Percentiles rank a stretch among this genome's conserved stretches.
phyloP scores from a whole-genome alignment of 225 moss, liverwort and hornwort species.

The Bryum argenteum region DNA sequence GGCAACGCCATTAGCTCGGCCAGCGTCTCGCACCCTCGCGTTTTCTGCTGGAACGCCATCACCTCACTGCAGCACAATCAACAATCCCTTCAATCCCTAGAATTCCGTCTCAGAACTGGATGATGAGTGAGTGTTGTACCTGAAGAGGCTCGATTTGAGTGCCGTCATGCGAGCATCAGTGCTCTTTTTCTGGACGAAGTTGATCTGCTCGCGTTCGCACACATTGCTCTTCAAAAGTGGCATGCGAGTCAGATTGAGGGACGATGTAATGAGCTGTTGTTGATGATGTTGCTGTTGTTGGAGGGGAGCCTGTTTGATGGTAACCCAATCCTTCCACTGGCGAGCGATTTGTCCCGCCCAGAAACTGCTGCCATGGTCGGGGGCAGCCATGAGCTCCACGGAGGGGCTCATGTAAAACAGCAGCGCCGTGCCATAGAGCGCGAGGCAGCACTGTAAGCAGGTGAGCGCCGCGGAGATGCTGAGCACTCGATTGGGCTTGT shows the following conservation, averaged over 20 bases:
- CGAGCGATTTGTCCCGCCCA: slow-evolving; percentile 69
- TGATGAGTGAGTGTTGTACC: slow-evolving; percentile 21
- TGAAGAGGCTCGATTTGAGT: slow-evolving; percentile 65
- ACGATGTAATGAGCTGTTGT: not conserved
- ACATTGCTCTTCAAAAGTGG: slow-evolving; percentile 44
- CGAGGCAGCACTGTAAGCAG: slow-evolving; percentile 88
- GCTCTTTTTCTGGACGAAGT: slow-evolving; percentile 84
- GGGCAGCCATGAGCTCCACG: slow-evolving; percentile 65
- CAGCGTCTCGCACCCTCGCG: slow-evolving; percentile 81
- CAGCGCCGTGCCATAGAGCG: slow-evolving; percentile 89
- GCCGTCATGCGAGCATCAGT: slow-evolving; percentile 59
- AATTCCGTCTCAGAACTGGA: not conserved
- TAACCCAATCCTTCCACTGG: slow-evolving; percentile 71
- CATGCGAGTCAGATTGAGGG: not conserved
- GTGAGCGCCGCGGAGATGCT: slow-evolving; percentile 86
- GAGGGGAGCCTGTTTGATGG: not conserved
- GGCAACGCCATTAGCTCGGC: slow-evolving; percentile 81
- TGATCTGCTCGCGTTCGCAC: slow-evolving; percentile 72
- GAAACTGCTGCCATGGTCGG: slow-evolving; percentile 47
- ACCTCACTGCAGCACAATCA: slow-evolving; percentile 40
- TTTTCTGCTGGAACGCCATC: slow-evolving; percentile 68
- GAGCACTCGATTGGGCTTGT: slow-evolving; percentile 50
- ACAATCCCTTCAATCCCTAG: not conserved
- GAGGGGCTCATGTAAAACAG: slow-evolving; percentile 90
- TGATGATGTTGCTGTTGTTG: not conserved